phyloP scores from a whole-genome alignment of 1,284 basidiomycete species.

The Tilletia caries region DNA sequence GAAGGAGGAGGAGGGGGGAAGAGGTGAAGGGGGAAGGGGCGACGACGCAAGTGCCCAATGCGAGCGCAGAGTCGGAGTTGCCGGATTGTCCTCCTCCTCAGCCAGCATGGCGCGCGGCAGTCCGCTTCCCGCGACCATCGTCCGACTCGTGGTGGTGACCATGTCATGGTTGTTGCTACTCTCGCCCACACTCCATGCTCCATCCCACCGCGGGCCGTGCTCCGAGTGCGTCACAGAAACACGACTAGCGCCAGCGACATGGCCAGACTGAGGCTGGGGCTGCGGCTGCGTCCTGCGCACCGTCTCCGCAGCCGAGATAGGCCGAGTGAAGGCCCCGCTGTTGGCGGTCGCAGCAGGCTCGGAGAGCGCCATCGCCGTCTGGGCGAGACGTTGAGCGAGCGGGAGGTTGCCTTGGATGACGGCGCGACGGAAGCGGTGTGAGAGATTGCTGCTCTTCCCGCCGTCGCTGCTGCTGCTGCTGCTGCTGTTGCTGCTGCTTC shows the following conservation, averaged over 20 bases:
- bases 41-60: not conserved
- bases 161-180: too few relatives aligned
- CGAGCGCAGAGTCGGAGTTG: not conserved
- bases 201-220: too few relatives aligned
- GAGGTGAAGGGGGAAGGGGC: not conserved
- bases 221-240: too few relatives aligned
- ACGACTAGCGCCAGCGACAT: too few relatives aligned
- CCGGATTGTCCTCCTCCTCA: slow-evolving; percentile 8
- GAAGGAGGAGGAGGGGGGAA: not conserved
- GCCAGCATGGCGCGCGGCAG: not conserved
- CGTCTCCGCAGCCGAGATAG: not conserved
- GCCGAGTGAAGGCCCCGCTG: not conserved
- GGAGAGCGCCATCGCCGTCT: not conserved
- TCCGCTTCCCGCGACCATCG: too few relatives aligned
- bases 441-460: not conserved
- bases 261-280: not conserved
- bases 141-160: not conserved
- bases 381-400: not conserved
- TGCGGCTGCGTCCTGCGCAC: not conserved
- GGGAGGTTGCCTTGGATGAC: not conserved
- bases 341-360: not conserved
- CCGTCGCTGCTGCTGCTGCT: too few relatives aligned
- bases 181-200: too few relatives aligned
- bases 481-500: too few relatives aligned
- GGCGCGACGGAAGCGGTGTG: slow-evolving; percentile 4